phyloP scores from a whole-genome alignment of 2,329 filamentous ascomycete genomes.

The Neofusicoccum ribis region DNA sequence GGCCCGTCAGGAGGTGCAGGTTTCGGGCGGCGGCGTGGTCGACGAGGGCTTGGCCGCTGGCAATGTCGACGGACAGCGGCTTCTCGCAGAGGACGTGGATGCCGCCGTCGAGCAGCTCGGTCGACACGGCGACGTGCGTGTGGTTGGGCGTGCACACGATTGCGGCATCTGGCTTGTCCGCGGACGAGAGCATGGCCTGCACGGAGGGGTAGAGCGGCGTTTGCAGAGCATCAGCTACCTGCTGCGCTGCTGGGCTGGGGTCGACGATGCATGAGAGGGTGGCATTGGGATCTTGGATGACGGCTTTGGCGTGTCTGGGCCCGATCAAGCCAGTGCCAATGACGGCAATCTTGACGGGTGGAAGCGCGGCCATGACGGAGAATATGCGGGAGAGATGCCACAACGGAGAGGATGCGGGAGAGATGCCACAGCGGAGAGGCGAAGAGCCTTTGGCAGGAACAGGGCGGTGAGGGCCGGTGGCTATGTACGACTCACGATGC shows the following conservation, averaged over 20 bases:
- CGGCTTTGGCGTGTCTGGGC: constrained; percentile 50
- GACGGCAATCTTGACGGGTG: constrained; percentile 44
- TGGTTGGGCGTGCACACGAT: constrained; percentile 62
- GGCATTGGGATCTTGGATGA: constrained; percentile 41
- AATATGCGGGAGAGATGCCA: too few relatives aligned
- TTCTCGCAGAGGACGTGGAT: constrained; percentile 61
- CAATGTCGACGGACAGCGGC: constrained; percentile 50
- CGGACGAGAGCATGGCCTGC: constrained; percentile 43
- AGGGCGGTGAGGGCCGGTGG: too few relatives aligned
- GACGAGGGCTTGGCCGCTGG: constrained; percentile 36
- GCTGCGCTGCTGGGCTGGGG: constrained; percentile 41
- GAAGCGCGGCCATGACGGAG: constrained; percentile 16
- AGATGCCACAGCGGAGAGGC: not conserved
- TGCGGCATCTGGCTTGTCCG: constrained; percentile 51
- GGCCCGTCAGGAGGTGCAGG: constrained; percentile 56
- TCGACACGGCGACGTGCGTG: constrained; percentile 55
- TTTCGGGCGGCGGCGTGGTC: constrained; percentile 25
- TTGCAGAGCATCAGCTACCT: constrained; percentile 38
- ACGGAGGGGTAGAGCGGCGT: constrained; percentile 46
- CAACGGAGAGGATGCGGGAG: not conserved
- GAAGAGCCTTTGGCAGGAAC: too few relatives aligned
- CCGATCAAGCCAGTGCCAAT: constrained; percentile 53
- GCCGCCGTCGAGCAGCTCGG: constrained; percentile 48
- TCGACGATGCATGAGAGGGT: constrained; percentile 50
- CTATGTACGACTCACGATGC: too few relatives aligned